Conservation (phyloP, 768 basidiomycete species). For the Phylloporus rhodoxanthus region DNA sequence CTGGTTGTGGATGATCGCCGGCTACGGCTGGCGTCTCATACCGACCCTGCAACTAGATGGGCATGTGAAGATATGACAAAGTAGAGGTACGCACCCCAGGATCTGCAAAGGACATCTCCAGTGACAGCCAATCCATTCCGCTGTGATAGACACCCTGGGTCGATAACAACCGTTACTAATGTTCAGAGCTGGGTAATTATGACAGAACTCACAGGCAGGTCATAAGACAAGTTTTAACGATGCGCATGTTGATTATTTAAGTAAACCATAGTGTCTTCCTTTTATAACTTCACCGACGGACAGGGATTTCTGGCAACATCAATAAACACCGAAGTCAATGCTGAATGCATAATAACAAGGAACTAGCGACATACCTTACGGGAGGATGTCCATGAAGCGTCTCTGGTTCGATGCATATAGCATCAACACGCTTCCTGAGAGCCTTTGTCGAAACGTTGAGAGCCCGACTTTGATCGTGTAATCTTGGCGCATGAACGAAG, state of each 20-base stretch:
- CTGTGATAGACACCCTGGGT: not conserved
- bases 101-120: not conserved
- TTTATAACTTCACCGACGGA: not conserved
- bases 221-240: not conserved
- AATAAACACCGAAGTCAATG: not conserved
- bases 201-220: not conserved
- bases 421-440: constrained; percentile 7
- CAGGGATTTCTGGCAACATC: not conserved
- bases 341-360: not conserved
- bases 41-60: constrained; percentile 3
- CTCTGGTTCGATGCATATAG: constrained; percentile 3
- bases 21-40: constrained; percentile 6
- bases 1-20: no score
- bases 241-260: not conserved
- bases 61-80: not conserved
- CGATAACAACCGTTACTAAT: not conserved
- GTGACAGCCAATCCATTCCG: not conserved
- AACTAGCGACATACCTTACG: not conserved
- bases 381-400: constrained; percentile 3
- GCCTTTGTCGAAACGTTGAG: not conserved
- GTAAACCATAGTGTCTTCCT: not conserved
- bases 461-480: constrained; percentile 4
- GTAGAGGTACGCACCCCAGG: constrained; percentile 1
- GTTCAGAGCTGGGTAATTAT: not conserved
- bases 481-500: constrained; percentile 16